Base-by-base conservation (phyloP, 2,329 filamentous ascomycete genomes). In the Colletotrichum aenigma region DNA sequence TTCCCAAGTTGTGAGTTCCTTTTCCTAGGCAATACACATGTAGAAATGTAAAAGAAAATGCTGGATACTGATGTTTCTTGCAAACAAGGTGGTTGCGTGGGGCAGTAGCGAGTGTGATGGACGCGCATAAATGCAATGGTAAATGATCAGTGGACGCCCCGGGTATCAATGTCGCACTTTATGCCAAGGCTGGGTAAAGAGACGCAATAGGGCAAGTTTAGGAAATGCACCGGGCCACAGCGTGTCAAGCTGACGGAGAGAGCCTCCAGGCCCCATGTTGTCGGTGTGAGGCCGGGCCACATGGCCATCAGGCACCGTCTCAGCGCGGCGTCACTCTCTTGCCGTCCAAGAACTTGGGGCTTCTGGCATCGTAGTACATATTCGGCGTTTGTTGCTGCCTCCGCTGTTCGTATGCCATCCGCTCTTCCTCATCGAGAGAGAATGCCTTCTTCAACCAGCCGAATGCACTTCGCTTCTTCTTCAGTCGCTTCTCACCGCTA, bases 381-480 rank as follows among this genome's bases (percentile, higher is more conserved):
- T 89, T 88, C 1, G 81, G 83, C 15, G 80, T 74, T 73, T 88
- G 84, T 79, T 87, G 86, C 9, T 86, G 85, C 80, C 86, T 89
- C 73, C 89, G 88, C 61, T 89, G 88, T 80, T 93, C 91, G 77
- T 92, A 93, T 12, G 88, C 88, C 10, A 88, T 86, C 68, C 88
- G 88, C 81, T 93, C 92, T 64, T 93, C 91, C 26, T 93, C 92
- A 76, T 92, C 91, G 30, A 93, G 83, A 38, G 89, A 90, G 68
- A 93, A 93, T 1, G 91, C 91, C 84, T 93, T 93, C 83, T 93
- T 93, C 71, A 93, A 82, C 92, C 92, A 93, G 3, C 91, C 92
- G 79, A 93, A 93, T 2, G 91, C 91, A 79, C 92, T 93, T 77
- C 91, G 89, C 86, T 93, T 93, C 86, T 93, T 93, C 82, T 93